Percentiles rank a stretch among this genome's conserved stretches.
phyloP scores from a whole-genome alignment of 495 filamentous ascomycete genomes.

The Talaromyces nanjingensis region DNA sequence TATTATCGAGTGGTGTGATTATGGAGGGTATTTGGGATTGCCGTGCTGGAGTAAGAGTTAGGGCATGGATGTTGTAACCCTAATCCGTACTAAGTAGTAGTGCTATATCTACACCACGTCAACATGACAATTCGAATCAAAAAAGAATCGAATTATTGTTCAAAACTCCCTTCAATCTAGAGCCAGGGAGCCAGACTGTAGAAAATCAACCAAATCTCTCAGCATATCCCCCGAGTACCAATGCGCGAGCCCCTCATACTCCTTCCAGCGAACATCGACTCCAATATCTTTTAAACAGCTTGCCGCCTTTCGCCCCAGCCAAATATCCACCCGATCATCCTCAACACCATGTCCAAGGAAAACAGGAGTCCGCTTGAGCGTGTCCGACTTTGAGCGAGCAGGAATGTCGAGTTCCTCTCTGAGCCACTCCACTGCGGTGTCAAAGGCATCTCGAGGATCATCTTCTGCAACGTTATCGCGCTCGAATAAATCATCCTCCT shows the following conservation, averaged over 20 bases:
- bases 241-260: constrained; percentile 43
- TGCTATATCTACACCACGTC: neutral
- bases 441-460: constrained; percentile 11
- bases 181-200: neutral
- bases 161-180: neutral
- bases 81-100: neutral
- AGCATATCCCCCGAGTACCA: constrained; percentile 39
- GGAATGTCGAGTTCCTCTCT: constrained; percentile 1
- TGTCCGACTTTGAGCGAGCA: neutral
- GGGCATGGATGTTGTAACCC: neutral
- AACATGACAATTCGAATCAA: neutral
- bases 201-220: neutral
- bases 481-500: constrained; percentile 13
- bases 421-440: neutral
- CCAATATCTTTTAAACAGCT: constrained; percentile 30
- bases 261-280: constrained; percentile 31
- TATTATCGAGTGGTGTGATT: neutral
- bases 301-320: constrained; percentile 28
- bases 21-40: neutral
- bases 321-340: constrained; percentile 36
- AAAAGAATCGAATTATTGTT: neutral
- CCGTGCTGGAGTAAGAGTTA: neutral
- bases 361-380: constrained; percentile 21
- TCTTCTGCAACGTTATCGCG: constrained; percentile 15
- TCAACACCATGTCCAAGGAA: constrained; percentile 43